These are phyloP conservation scores for Acmispon strigosus DNA, from an alignment of 306 rosid species.

Conservation along the genomic window DNA sequence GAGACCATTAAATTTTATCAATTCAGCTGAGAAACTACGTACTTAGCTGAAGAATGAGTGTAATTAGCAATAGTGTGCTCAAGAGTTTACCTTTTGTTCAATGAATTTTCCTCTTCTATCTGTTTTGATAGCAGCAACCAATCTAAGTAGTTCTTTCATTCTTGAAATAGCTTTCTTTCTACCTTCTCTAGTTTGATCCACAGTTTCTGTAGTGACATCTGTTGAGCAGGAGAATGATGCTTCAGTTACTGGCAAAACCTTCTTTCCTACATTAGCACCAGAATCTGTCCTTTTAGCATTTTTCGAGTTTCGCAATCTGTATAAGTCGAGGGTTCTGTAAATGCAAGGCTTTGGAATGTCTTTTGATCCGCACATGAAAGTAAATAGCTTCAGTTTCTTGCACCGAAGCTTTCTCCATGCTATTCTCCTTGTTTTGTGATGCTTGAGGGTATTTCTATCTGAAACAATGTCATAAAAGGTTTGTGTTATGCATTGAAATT, in stretches of 20 bases:
- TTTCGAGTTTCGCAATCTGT: slow-evolving; percentile 16
- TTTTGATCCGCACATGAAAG: slow-evolving; percentile 28
- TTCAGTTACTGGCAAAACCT: slow-evolving; percentile 52
- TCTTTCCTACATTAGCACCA: slow-evolving; percentile 32
- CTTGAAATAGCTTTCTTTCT: slow-evolving; percentile 43
- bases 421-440: slow-evolving; percentile 10
- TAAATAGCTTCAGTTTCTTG: slow-evolving; percentile 36
- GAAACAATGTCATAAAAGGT: background rate
- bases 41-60: background rate
- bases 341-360: slow-evolving; percentile 43
- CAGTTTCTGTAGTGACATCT: slow-evolving; percentile 20
- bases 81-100: slow-evolving; percentile 37
- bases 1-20: background rate
- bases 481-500: background rate
- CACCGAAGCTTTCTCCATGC: slow-evolving; percentile 16
- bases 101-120: slow-evolving; percentile 46
- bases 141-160: slow-evolving; percentile 67
- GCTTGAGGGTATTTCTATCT: slow-evolving; percentile 32
- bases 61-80: too few relatives aligned
- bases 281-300: slow-evolving; percentile 29
- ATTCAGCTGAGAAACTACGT: background rate
- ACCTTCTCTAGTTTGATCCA: slow-evolving; percentile 25
- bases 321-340: slow-evolving; percentile 30
- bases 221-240: slow-evolving; percentile 22
- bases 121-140: slow-evolving; percentile 55